Conservation (phyloP, 2,329 filamentous ascomycete genomes). For the Alternaria gaisen region DNA sequence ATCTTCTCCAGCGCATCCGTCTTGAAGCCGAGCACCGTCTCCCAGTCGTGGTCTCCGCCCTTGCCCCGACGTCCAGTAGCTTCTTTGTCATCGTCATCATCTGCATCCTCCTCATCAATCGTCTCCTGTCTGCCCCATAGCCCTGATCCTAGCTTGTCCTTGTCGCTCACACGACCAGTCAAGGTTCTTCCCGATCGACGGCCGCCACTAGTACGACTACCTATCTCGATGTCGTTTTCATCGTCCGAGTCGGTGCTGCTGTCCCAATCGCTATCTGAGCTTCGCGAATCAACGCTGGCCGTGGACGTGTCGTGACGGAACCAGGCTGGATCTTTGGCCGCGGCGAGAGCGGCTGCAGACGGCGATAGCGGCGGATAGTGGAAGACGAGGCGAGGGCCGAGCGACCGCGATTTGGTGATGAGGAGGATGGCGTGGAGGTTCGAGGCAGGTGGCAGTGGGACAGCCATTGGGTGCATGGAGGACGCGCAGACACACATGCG, state of each 20-base stretch:
- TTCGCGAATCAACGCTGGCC: slow-evolving; percentile 44
- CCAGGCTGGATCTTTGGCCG: slow-evolving; percentile 47
- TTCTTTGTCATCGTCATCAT: slow-evolving; percentile 23
- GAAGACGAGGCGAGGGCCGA: slow-evolving; percentile 53
- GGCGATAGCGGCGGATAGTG: slow-evolving; percentile 53
- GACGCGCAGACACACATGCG: slow-evolving; percentile 8
- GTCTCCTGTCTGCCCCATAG: slow-evolving; percentile 48
- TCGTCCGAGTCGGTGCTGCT: slow-evolving; percentile 47
- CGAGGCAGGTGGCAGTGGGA: slow-evolving; percentile 46
- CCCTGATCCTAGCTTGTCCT: slow-evolving; percentile 34
- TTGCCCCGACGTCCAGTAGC: slow-evolving; percentile 20
- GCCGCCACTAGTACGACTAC: slow-evolving; percentile 47
- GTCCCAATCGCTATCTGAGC: slow-evolving; percentile 50
- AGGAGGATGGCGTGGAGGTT: slow-evolving; percentile 53
- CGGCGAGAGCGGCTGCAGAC: slow-evolving; percentile 45
- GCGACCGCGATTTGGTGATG: slow-evolving; percentile 51
- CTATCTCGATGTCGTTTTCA: slow-evolving; percentile 46
- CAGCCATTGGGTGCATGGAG: slow-evolving; percentile 32
- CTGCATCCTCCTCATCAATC: slow-evolving; percentile 48
- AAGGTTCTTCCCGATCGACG: slow-evolving; percentile 41
- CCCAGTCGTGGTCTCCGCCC: slow-evolving; percentile 50
- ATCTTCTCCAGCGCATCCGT: slow-evolving; percentile 53
- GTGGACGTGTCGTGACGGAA: slow-evolving; percentile 50
- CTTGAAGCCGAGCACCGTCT: slow-evolving; percentile 51
- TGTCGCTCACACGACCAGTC: slow-evolving; percentile 40